These are phyloP conservation scores for Penstemon eatonii DNA, from an alignment of 257 asterid species.

Conservation along the genomic window DNA sequence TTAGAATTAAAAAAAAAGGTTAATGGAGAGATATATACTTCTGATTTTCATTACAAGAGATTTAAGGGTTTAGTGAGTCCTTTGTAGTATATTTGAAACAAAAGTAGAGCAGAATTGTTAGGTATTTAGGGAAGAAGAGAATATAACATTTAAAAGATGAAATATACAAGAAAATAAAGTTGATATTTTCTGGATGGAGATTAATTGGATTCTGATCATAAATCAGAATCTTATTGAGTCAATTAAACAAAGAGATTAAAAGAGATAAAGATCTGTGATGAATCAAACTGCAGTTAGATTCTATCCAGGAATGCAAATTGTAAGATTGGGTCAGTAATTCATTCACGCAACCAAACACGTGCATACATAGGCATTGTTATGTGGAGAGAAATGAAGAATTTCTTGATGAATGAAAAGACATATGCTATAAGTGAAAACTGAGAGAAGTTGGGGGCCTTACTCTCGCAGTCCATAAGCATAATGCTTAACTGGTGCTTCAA, in stretches of 20 bases:
- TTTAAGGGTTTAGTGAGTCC: too few relatives aligned
- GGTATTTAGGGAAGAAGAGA: too few relatives aligned
- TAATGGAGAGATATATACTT: too few relatives aligned
- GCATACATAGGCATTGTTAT: background rate
- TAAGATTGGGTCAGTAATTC: background rate
- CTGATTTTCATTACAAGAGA: too few relatives aligned
- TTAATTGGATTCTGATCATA: too few relatives aligned
- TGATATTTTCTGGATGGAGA: too few relatives aligned
- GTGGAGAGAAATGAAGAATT: slow-evolving; percentile 12
- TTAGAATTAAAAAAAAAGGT: background rate
- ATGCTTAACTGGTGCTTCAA: slow-evolving; percentile 61
- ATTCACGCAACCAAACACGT: background rate
- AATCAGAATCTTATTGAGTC: too few relatives aligned
- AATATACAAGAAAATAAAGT: too few relatives aligned
- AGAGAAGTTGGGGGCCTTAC: slow-evolving; percentile 45
- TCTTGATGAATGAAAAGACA: slow-evolving; percentile 4
- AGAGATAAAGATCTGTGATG: background rate
- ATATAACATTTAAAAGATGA: too few relatives aligned
- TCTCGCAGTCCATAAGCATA: slow-evolving; percentile 67
- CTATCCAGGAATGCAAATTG: background rate
- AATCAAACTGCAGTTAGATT: background rate
- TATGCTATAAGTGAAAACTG: slow-evolving; percentile 1
- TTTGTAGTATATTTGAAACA: too few relatives aligned
- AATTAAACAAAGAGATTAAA: background rate
- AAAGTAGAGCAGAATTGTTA: too few relatives aligned